Conservation (phyloP, 768 basidiomycete genomes). For the Thelephora aurantiotincta region DNA sequence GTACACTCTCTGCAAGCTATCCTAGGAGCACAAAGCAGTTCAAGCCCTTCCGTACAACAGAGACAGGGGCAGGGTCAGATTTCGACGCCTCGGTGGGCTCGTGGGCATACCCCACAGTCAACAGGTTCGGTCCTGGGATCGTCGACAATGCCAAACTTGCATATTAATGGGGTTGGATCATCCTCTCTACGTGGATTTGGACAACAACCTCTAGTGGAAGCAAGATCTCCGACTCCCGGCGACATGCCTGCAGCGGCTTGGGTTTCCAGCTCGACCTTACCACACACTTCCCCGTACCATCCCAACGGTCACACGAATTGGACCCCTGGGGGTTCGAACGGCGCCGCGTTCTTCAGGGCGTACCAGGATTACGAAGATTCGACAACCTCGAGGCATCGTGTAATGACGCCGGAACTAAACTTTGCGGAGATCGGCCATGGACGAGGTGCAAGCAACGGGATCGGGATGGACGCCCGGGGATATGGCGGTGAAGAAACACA, state of each 20-base stretch:
- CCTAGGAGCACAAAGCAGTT: too few relatives aligned
- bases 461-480: conserved; percentile 4
- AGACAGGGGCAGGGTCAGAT: too few relatives aligned
- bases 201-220: conserved; percentile 45
- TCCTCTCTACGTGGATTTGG: conserved; percentile 22
- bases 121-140: too few relatives aligned
- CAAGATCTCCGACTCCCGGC: conserved; percentile 34
- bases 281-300: conserved; percentile 20
- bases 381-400: conserved; percentile 29
- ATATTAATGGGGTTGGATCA: too few relatives aligned
- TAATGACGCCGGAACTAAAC: conserved; percentile 57
- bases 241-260: conserved; percentile 48
- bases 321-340: conserved; percentile 16
- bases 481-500: conserved; percentile 3
- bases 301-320: too few relatives aligned
- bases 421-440: conserved; percentile 71
- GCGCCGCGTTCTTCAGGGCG: conserved; percentile 46
- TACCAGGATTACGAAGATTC: conserved; percentile 30
- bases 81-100: too few relatives aligned
- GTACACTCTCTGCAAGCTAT: too few relatives aligned
- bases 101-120: too few relatives aligned
- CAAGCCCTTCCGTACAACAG: too few relatives aligned
- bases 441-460: conserved; percentile 27
- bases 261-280: conserved; percentile 36
- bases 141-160: too few relatives aligned